phyloP scores from a whole-genome alignment of 2,329 filamentous ascomycete species.

The Fusarium sp. region DNA sequence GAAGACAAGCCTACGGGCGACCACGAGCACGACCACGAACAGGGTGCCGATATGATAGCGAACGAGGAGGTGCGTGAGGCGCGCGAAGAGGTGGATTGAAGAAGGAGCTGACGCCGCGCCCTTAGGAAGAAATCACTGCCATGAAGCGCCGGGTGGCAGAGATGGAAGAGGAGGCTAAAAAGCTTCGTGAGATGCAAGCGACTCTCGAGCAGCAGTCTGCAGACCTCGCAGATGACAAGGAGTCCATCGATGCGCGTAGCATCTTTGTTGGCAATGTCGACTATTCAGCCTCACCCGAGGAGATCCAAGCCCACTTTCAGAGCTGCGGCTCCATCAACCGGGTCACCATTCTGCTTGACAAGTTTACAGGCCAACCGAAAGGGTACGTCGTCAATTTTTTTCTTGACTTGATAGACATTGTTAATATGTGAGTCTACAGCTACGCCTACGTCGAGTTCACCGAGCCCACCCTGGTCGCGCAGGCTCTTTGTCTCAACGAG shows the following conservation, averaged over 20 bases:
- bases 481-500: slow-evolving; percentile 95
- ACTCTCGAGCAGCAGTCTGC: slow-evolving; percentile 85
- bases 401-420: background rate
- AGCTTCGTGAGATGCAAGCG: slow-evolving; percentile 87
- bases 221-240: slow-evolving; percentile 88
- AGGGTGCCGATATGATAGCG: slow-evolving; percentile 45
- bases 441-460: slow-evolving; percentile 99
- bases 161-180: slow-evolving; percentile 90
- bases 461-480: slow-evolving; percentile 90
- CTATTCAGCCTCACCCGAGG: slow-evolving; percentile 95
- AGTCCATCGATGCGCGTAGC: slow-evolving; percentile 93
- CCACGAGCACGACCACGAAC: slow-evolving; percentile 45
- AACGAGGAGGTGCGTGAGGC: slow-evolving; percentile 51
- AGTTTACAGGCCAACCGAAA: slow-evolving; percentile 99
- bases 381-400: slow-evolving; percentile 69
- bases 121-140: slow-evolving; percentile 79
- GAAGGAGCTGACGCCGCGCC: slow-evolving; percentile 47
- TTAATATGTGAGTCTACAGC: slow-evolving; percentile 58
- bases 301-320: slow-evolving; percentile 97
- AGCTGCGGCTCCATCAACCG: slow-evolving; percentile 97
- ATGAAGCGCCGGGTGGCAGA: slow-evolving; percentile 89
- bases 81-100: slow-evolving; percentile 44
- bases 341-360: slow-evolving; percentile 96
- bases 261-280: slow-evolving; percentile 99
- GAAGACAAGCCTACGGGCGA: slow-evolving; percentile 46